phyloP scores from a whole-genome alignment of 2,329 filamentous ascomycete genomes.

The Ilyonectria mors-panacis region DNA sequence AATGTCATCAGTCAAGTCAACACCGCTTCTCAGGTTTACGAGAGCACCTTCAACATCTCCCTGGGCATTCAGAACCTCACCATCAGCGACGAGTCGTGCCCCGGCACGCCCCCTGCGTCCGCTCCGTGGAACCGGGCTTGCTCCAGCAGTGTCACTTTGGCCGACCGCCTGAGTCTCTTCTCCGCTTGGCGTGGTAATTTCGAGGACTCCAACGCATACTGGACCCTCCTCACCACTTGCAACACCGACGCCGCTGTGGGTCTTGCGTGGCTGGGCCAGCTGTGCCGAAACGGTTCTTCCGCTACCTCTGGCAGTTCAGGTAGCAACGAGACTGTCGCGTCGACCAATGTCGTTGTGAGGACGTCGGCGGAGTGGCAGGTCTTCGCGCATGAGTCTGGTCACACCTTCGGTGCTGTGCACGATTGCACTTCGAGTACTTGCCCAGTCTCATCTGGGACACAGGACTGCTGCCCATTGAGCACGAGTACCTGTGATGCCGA shows the following conservation, averaged over 20 bases:
- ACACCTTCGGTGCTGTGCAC: constrained; percentile 96
- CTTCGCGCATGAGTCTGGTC: constrained; percentile 93
- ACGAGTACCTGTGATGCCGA: constrained; percentile 78
- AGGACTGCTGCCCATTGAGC: constrained; percentile 85
- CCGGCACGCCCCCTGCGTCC: constrained; percentile 74
- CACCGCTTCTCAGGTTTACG: constrained; percentile 88
- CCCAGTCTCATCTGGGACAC: constrained; percentile 67
- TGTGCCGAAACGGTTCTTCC: constrained; percentile 76
- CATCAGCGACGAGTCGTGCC: constrained; percentile 82
- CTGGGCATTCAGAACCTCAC: constrained; percentile 90
- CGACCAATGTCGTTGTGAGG: constrained; percentile 90
- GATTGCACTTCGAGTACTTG: constrained; percentile 86
- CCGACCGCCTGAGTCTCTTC: constrained; percentile 86
- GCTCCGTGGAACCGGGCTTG: constrained; percentile 91
- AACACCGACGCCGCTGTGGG: constrained; percentile 88
- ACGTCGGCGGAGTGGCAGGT: constrained; percentile 94
- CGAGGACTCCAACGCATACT: constrained; percentile 88
- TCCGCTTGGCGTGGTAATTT: constrained; percentile 88
- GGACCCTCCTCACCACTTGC: constrained; percentile 89
- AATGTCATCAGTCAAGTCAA: constrained; percentile 91
- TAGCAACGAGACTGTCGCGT: constrained; percentile 80
- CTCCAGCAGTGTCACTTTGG: constrained; percentile 73
- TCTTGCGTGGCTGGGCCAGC: constrained; percentile 92
- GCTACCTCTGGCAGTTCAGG: constrained; percentile 64
- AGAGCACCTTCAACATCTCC: constrained; percentile 94